Evolutionary conservation across 371 early-diverging fungal genomes (phyloP), one percentile per base, ranked within the genome.

Genomic region (Mortierella sp.): DNA sequence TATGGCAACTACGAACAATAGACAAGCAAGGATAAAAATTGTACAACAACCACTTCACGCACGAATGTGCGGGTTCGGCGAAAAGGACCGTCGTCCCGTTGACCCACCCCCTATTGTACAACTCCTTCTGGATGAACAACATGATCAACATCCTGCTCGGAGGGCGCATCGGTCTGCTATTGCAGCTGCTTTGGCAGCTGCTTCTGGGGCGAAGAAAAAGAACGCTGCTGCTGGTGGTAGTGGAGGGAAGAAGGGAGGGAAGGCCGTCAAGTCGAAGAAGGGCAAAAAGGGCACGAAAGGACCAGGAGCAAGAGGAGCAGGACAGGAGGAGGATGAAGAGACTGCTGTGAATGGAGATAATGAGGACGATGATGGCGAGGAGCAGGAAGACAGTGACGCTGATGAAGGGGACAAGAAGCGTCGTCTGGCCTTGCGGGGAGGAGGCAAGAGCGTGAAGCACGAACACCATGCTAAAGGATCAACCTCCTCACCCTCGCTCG

Each of bases 11-110:
- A 31, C 31, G 26, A 60, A 60, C 28, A 57, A 14, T 84, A 85
- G 85, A 24, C 75, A 75, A 9, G 82, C 76, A 47, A 79, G 70
- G 63, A 84, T 93, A 34, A 89, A 86, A 78, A 82, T 94, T 28
- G 78, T 90, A 31, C 97, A 97, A 75, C 95, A 97, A 72, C 97
- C 97, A 2, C 90, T 94, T 77, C 95, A 95, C 84, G 95, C 96
- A 9, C 90, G 96, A 5, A 95, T 95, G 94, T 96, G 96, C 87
- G 97, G 96, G 24, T 95, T 95, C 90, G 95, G 95, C 5, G 96
- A 96, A 72, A 97, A 95, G 78, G 95, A 93, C 80, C 88, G 94
- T 79, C 90, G 95, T 34, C 94, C 94, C 0, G 90, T 95, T 55
- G 94, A 94, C 80, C 95, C 95, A 26, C 93, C 94, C 9, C 94